Evolutionary conservation across 1,284 basidiomycete species (phyloP), one percentile per base, ranked within the genome.

Genomic region (Moesziomyces globuligerus): DNA sequence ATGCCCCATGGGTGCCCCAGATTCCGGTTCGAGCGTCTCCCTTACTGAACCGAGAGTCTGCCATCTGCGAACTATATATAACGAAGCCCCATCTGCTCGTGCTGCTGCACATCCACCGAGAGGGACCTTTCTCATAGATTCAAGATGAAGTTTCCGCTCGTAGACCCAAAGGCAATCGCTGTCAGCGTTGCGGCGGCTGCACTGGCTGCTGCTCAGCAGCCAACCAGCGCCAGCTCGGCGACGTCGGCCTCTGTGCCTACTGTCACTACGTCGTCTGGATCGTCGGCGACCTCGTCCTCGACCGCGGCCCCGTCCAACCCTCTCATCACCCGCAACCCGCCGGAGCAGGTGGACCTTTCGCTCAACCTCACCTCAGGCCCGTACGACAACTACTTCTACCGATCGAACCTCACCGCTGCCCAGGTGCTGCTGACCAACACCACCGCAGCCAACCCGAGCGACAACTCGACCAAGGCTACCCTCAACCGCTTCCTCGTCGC

Each of bases 311-410:
- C 32, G 1, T 17, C 32, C 44, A 65, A 65, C 21, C 61, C 61
- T 10, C 45, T 65, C 43, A 42, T 65, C 61, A 65, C 61, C 7
- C 54, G 51, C 41, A 45, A 24, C 40, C 54, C 54, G 17, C 45
- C 54, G 3, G 62, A 66, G 32, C 34, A 54, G 29, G n/a, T 66
- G 23, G 56, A 66, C 18, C 24, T 66, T 8, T 37, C 28, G 11
- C 51, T 67, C 52, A 67, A 67, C 52, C 52, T 67, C 36, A 60
- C 57, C 9, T 67, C 64, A 3, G 64, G 64, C 1, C 48, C 57
- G 0, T 84, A 85, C 69, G 80, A 84, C 67, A 86, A 86, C 66
- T 85, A 84, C 65, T 81, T 85, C 37, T 80, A 83, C 39, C 71
- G 85, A n/a, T 84, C 85, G 55, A 82, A 83, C 58, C 40, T 80